Conservation (phyloP, 2,329 filamentous ascomycete species). For the Purpureocillium lavendulum region DNA sequence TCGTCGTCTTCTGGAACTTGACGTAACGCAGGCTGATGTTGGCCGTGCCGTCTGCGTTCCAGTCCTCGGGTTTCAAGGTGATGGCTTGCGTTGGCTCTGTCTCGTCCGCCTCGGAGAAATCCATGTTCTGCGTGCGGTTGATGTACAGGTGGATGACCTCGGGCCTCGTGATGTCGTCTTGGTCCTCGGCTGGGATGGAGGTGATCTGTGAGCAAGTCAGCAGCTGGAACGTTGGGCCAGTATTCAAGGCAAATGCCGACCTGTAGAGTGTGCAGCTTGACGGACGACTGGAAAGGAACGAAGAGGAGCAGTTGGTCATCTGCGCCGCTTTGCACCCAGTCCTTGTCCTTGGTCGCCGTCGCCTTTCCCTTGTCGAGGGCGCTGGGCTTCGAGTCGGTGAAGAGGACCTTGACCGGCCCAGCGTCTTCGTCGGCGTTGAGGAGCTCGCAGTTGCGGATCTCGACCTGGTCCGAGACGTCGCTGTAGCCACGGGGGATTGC, state of each 20-base stretch:
- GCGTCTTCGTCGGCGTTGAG: slow-evolving; percentile 77
- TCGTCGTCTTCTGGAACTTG: slow-evolving; percentile 93
- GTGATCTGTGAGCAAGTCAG: slow-evolving; percentile 58
- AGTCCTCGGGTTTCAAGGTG: slow-evolving; percentile 66
- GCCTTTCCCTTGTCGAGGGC: slow-evolving; percentile 49
- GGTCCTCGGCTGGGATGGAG: slow-evolving; percentile 61
- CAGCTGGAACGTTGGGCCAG: neutral
- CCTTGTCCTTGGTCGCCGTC: slow-evolving; percentile 56
- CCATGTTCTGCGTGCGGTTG: slow-evolving; percentile 83
- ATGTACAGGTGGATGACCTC: slow-evolving; percentile 77
- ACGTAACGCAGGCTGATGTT: slow-evolving; percentile 75
- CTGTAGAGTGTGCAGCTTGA: slow-evolving; percentile 82
- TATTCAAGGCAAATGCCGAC: slow-evolving; percentile 25
- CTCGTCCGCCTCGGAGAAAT: slow-evolving; percentile 91
- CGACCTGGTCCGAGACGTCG: slow-evolving; percentile 77
- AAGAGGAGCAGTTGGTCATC: slow-evolving; percentile 95
- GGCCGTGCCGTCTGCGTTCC: slow-evolving; percentile 71
- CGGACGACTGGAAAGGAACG: slow-evolving; percentile 75
- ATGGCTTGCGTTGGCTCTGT: slow-evolving; percentile 73
- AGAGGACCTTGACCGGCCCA: slow-evolving; percentile 64
- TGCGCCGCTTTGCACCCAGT: slow-evolving; percentile 94
- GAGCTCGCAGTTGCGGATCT: slow-evolving; percentile 72
- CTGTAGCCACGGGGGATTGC: slow-evolving; percentile 69
- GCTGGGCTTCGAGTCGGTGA: slow-evolving; percentile 61
- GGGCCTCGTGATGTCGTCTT: slow-evolving; percentile 72